Conservation (phyloP, 192 early-diverging fungal genomes). For the Chytriomyces sp. region DNA sequence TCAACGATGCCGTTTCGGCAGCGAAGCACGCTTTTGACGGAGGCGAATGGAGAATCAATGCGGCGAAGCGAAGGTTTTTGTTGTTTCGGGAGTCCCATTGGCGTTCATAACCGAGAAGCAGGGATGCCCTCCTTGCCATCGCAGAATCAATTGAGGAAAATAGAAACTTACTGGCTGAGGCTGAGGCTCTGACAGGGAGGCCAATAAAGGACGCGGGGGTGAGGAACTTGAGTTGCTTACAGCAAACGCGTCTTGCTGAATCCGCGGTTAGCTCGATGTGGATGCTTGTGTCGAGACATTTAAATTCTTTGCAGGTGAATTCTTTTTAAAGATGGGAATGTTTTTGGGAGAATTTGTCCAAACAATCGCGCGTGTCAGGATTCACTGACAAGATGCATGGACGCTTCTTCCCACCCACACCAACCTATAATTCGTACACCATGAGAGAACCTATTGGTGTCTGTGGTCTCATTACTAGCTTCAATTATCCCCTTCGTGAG, state of each 20-base stretch:
- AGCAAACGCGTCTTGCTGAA: too few relatives aligned
- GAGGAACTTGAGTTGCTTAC: too few relatives aligned
- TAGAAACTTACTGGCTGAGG: constrained; percentile 3
- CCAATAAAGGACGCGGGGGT: constrained; percentile 25
- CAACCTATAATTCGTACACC: constrained; percentile 40
- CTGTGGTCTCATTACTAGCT: constrained; percentile 55
- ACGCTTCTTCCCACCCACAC: neutral
- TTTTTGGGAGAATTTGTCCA: neutral
- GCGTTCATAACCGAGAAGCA: too few relatives aligned
- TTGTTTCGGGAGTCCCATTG: too few relatives aligned
- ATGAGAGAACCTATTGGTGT: constrained; percentile 55
- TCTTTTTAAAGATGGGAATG: neutral
- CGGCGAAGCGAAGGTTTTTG: too few relatives aligned
- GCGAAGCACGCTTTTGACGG: too few relatives aligned
- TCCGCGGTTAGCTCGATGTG: constrained; percentile 26
- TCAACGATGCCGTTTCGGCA: too few relatives aligned
- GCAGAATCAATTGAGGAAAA: constrained; percentile 23
- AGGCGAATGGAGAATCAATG: too few relatives aligned
- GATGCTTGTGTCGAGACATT: neutral
- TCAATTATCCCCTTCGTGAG: constrained; percentile 64
- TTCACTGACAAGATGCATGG: constrained; percentile 1
- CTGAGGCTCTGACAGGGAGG: constrained; percentile 31
- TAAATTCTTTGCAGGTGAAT: neutral
- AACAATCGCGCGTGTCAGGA: neutral
- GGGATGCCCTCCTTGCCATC: constrained; percentile 24